Evolutionary conservation across 371 early-diverging fungal species (phyloP), one percentile per base, ranked within the genome.

Genomic region (Globomyces sp.): DNA sequence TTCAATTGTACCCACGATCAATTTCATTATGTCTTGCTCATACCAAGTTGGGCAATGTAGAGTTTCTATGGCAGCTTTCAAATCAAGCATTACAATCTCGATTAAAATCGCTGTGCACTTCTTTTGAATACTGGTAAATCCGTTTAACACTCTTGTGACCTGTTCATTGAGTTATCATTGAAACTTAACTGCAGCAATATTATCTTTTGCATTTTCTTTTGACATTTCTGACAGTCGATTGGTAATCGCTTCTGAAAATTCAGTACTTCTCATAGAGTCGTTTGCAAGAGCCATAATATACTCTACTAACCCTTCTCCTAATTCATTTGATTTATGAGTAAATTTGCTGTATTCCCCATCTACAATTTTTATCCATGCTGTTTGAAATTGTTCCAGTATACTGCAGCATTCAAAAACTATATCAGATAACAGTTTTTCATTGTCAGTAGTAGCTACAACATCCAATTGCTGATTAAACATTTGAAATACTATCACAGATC

Each of bases 391-490:
- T 69, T 87, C 87, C 73, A 96, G 86, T 1, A 89, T 86, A 46
- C 85, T 84, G 71, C 89, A 83, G 75, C 96, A 96, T 74, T 94
- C 95, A 13, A 78, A 78, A 3, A 96, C 81, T 4, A 97, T 90
- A 64, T 95, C 89, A 73, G 85, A 88, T 37, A 96, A 78, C 11
- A 98, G 77, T 60, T 87, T 90, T 11, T 90, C 91, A n/a, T 91
- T 88, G 1, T 92, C 89, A 4, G 82, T 75, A 40, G 89, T 86
- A 13, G 84, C 81, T 0, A 92, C 96, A 5, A 96, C 77, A 58
- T 94, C 93, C 46, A 98, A 86, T 71, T 97, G 96, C 79, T 97
- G 95, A 73, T 95, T 96, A 68, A 97, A 86, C 80, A 97, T 95
- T 74, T 95, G 92, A 75, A 96, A 96, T 71, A 95, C 80, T 58